Percentiles rank a stretch among this genome's conserved stretches.
Conservation (phyloP, 805 yeast genomes). For the Ogataea methanolica region DNA sequence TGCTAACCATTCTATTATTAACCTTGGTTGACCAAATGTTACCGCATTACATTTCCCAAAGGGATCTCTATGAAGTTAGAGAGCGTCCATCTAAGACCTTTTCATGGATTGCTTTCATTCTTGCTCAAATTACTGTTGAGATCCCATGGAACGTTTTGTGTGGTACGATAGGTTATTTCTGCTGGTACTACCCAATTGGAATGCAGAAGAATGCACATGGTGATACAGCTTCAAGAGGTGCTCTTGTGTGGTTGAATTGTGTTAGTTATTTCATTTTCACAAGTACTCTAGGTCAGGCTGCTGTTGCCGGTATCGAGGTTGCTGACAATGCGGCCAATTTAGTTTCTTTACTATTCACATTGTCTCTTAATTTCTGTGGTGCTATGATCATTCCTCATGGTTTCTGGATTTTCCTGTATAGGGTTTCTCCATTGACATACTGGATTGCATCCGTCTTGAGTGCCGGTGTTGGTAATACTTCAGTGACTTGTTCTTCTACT, state of each 20-base stretch:
- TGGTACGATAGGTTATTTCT: constrained; percentile 60
- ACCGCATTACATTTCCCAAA: constrained; percentile 56
- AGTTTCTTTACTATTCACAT: too few species aligned
- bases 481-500: too few species aligned
- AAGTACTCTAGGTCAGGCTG: constrained; percentile 54
- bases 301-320: constrained; percentile 54
- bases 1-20: too few species aligned
- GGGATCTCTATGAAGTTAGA: constrained; percentile 67
- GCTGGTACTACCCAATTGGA: constrained; percentile 73
- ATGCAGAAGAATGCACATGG: constrained; percentile 55
- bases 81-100: constrained; percentile 72
- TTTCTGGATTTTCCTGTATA: too few species aligned
- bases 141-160: constrained; percentile 57
- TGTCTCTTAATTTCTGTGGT: too few species aligned
- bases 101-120: constrained; percentile 58
- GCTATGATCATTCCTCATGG: too few species aligned
- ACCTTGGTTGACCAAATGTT: too few species aligned
- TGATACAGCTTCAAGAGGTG: constrained; percentile 48
- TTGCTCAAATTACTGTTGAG: constrained; percentile 61
- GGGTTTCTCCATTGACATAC: too few species aligned
- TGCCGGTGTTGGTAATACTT: too few species aligned
- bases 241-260: constrained; percentile 38
- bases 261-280: constrained; percentile 48
- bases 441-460: too few species aligned
- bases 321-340: too few species aligned